Conservation (phyloP, 169 alveolate genomes). For the Perkinsus chesapeaki region DNA sequence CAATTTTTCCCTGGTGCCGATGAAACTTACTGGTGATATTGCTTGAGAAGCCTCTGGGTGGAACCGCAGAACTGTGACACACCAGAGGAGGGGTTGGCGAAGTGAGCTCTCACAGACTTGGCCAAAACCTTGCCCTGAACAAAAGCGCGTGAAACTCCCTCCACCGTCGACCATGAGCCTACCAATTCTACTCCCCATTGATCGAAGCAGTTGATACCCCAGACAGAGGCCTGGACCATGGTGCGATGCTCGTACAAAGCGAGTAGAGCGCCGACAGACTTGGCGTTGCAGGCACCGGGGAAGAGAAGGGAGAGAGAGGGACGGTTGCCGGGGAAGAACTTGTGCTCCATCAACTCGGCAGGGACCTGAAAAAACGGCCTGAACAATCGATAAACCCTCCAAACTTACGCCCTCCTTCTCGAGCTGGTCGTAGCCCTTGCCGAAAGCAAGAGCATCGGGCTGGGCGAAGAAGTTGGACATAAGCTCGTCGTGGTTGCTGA, state of each 20-base stretch:
- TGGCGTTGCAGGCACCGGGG: slow-evolving; percentile 12
- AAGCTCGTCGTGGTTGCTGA: slow-evolving; percentile 85
- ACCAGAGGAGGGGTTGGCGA: slow-evolving; percentile 13
- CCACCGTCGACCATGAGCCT: neutral
- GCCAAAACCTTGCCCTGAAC: slow-evolving; percentile 50
- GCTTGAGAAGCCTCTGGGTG: neutral
- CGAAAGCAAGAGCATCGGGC: slow-evolving; percentile 97
- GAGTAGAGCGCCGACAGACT: slow-evolving; percentile 79
- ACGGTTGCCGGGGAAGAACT: slow-evolving; percentile 91
- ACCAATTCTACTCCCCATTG: slow-evolving; percentile 96
- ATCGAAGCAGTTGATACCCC: slow-evolving; percentile 94
- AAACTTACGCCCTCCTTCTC: slow-evolving; percentile 40
- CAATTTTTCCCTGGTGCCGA: too few species aligned
- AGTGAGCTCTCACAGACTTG: slow-evolving; percentile 43
- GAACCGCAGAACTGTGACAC: neutral
- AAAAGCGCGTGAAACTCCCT: slow-evolving; percentile 59
- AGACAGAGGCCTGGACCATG: slow-evolving; percentile 91
- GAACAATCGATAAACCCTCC: neutral
- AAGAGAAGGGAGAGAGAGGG: slow-evolving; percentile 63
- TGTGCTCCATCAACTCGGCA: slow-evolving; percentile 72
- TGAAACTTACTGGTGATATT: neutral
- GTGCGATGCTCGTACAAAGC: slow-evolving; percentile 96
- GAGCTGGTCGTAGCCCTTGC: slow-evolving; percentile 74
- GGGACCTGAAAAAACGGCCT: slow-evolving; percentile 43
- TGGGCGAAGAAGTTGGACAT: slow-evolving; percentile 98